A percentile compares a stretch with the other conserved stretches of the same genome.
These are phyloP conservation scores for Acer campestre DNA, from an alignment of 345 rosid genomes.

Conservation along the genomic window DNA sequence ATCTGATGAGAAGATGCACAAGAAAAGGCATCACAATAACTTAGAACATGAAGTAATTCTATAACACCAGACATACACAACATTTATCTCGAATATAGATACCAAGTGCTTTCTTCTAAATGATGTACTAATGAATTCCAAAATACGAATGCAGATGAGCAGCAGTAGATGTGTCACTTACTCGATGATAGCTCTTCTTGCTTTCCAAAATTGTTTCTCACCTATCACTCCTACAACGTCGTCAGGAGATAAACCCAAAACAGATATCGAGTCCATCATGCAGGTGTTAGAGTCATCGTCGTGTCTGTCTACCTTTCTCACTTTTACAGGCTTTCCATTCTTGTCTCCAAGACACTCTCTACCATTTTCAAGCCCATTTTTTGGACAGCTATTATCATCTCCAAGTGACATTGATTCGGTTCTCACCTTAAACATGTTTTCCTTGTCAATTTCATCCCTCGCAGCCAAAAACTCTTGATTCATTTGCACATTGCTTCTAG, in stretches of 20 bases:
- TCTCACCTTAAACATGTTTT: constrained; percentile 34
- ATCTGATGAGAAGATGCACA: too few relatives aligned
- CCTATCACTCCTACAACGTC: constrained; percentile 66
- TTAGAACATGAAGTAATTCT: too few relatives aligned
- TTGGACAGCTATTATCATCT: constrained; percentile 31
- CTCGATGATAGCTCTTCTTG: constrained; percentile 69
- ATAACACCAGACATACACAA: too few relatives aligned
- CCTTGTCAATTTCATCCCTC: constrained; percentile 30
- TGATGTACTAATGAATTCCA: too few relatives aligned
- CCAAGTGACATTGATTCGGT: constrained; percentile 32
- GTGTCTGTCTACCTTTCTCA: constrained; percentile 18
- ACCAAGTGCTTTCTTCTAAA: too few relatives aligned
- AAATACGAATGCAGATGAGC: constrained; percentile 1
- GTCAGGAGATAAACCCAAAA: constrained; percentile 50
- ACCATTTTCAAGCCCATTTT: constrained; percentile 33
- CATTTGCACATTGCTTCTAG: constrained; percentile 21
- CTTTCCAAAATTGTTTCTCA: constrained; percentile 69
- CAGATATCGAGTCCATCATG: constrained; percentile 41
- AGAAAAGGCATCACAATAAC: too few relatives aligned
- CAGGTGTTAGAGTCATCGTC: constrained; percentile 33
- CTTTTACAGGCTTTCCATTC: constrained; percentile 11
- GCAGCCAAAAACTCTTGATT: constrained; percentile 18
- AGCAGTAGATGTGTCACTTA: constrained; percentile 39
- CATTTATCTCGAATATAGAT: too few relatives aligned
- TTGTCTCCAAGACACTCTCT: constrained; percentile 19